phyloP scores from a whole-genome alignment of 2,329 filamentous ascomycete species.

The Aspergillus sp. region DNA sequence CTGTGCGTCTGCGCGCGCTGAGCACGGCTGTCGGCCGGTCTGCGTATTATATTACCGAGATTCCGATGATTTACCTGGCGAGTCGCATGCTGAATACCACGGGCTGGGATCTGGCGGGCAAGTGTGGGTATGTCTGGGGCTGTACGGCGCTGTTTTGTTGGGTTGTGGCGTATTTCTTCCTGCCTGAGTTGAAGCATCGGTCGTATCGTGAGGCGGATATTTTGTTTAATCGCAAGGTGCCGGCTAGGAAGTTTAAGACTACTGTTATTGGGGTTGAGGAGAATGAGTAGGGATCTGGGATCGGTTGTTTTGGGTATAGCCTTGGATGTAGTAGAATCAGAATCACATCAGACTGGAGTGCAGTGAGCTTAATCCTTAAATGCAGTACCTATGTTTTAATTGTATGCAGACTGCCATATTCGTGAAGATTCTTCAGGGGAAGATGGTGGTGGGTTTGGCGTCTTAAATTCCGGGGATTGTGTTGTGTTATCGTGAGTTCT shows the following conservation, averaged over 20 bases:
- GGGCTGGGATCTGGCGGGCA: conserved; percentile 44
- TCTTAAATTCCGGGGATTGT: too few relatives aligned
- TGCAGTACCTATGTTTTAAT: too few relatives aligned
- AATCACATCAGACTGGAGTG: too few relatives aligned
- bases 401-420: too few relatives aligned
- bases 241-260: conserved; percentile 47
- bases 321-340: too few relatives aligned
- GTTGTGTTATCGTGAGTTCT: too few relatives aligned
- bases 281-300: background rate
- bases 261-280: conserved; percentile 46
- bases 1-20: conserved; percentile 39
- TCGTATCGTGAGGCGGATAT: conserved; percentile 49
- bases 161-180: conserved; percentile 43
- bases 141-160: conserved; percentile 44
- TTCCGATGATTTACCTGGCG: conserved; percentile 44
- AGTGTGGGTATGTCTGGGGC: conserved; percentile 52
- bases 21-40: conserved; percentile 41
- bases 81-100: conserved; percentile 42
- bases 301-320: too few relatives aligned
- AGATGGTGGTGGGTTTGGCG: too few relatives aligned
- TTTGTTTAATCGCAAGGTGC: conserved; percentile 44
- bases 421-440: too few relatives aligned
- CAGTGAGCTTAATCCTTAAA: too few relatives aligned
- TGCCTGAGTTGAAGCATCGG: conserved; percentile 48
- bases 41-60: conserved; percentile 45